Conservation (phyloP, 2,329 filamentous ascomycete species). For the Periconia sp. region DNA sequence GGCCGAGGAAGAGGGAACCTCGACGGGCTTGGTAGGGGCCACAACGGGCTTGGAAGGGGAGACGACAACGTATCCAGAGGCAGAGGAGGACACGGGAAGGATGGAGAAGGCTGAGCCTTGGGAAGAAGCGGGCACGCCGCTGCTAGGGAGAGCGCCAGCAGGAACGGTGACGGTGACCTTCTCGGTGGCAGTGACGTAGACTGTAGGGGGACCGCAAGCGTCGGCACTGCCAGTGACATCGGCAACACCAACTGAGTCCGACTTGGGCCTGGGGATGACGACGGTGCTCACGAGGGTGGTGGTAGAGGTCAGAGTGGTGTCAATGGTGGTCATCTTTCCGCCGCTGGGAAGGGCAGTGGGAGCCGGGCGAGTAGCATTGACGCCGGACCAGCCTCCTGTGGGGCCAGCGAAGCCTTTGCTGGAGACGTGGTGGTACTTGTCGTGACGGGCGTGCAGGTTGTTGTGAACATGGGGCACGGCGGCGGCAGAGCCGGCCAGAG, state of each 20-base stretch:
- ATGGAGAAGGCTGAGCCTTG: slow-evolving; percentile 4
- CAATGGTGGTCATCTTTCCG: slow-evolving; percentile 28
- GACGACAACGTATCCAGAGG: slow-evolving; percentile 5
- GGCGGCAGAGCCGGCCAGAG: slow-evolving; percentile 43
- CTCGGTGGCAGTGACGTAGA: slow-evolving; percentile 44
- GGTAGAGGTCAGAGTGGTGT: slow-evolving; percentile 26
- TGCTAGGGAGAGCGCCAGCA: slow-evolving; percentile 18
- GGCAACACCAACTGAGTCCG: slow-evolving; percentile 17
- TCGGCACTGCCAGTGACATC: slow-evolving; percentile 19
- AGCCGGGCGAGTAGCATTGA: slow-evolving; percentile 26
- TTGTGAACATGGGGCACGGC: slow-evolving; percentile 35
- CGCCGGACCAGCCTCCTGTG: slow-evolving; percentile 32
- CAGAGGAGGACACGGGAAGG: slow-evolving; percentile 3
- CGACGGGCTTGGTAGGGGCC: slow-evolving; percentile 10
- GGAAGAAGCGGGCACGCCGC: slow-evolving; percentile 18
- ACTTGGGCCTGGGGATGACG: slow-evolving; percentile 21
- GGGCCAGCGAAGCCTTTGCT: slow-evolving; percentile 31
- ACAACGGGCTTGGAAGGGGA: slow-evolving; percentile 13
- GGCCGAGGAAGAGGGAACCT: neutral
- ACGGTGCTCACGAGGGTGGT: slow-evolving; percentile 22
- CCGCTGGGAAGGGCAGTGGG: slow-evolving; percentile 17
- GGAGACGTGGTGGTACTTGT: slow-evolving; percentile 20
- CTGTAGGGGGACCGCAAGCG: slow-evolving; percentile 31
- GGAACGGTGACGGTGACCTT: slow-evolving; percentile 47
- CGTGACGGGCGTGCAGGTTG: slow-evolving; percentile 30